phyloP scores from a whole-genome alignment of 2,329 filamentous ascomycete genomes.

The Ceratocystis huliohia region DNA sequence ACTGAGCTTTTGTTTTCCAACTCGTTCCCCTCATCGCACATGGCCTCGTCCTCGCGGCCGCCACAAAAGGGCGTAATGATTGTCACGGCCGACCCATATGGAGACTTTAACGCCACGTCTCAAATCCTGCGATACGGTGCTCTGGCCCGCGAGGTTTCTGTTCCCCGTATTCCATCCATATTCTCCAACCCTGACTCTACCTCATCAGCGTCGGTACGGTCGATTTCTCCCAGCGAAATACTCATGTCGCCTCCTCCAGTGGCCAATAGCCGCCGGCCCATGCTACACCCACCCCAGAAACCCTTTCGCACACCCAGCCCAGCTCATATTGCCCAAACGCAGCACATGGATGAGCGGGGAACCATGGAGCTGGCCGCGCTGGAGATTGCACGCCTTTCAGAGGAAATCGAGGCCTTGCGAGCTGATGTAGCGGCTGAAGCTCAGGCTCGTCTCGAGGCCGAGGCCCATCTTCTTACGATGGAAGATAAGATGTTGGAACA shows the following conservation, averaged over 20 bases:
- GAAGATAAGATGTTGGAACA: slow-evolving; percentile 53
- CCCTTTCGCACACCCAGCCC: slow-evolving; percentile 12
- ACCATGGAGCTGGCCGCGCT: slow-evolving; percentile 73
- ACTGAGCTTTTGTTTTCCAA: slow-evolving; percentile 81
- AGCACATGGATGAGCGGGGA: slow-evolving; percentile 40
- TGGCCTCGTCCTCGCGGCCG: slow-evolving; percentile 37
- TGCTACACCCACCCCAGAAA: slow-evolving; percentile 8
- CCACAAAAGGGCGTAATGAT: slow-evolving; percentile 92
- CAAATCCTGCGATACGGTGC: slow-evolving; percentile 93
- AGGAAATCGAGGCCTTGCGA: slow-evolving; percentile 64
- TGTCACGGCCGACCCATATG: slow-evolving; percentile 81
- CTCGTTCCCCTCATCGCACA: slow-evolving; percentile 54
- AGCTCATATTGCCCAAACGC: slow-evolving; percentile 24
- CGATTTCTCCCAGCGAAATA: slow-evolving; percentile 6
- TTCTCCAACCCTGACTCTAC: slow-evolving; percentile 30
- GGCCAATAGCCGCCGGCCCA: slow-evolving; percentile 4
- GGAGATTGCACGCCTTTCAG: slow-evolving; percentile 66
- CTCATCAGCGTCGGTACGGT: slow-evolving; percentile 12
- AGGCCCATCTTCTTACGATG: slow-evolving; percentile 59
- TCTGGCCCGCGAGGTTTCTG: slow-evolving; percentile 80
- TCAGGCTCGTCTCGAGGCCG: slow-evolving; percentile 55
- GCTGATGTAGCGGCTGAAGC: slow-evolving; percentile 58
- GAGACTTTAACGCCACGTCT: slow-evolving; percentile 92
- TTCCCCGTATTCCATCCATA: slow-evolving; percentile 75
- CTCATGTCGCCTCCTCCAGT: slow-evolving; percentile 10